These are phyloP conservation scores for Hypholoma sublateritium DNA, from an alignment of 768 basidiomycete species.

Conservation along the genomic window DNA sequence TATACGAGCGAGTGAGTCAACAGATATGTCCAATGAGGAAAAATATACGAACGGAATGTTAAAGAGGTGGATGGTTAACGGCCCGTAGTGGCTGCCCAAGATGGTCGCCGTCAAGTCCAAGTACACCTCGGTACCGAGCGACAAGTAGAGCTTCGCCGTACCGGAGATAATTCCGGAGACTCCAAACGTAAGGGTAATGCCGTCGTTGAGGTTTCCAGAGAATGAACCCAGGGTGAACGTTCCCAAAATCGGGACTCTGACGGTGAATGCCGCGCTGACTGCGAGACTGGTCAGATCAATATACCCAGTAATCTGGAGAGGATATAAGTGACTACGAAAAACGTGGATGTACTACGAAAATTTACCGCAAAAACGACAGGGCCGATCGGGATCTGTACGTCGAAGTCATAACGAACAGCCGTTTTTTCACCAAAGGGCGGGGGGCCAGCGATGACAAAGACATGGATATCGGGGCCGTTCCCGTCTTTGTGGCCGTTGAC, in stretches of 20 bases:
- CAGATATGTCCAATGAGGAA: too few species aligned
- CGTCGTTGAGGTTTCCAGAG: neutral
- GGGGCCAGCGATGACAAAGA: neutral
- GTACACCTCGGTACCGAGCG: too few species aligned
- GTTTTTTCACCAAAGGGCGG: neutral
- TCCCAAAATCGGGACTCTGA: neutral
- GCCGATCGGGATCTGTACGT: neutral
- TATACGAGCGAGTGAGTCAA: too few species aligned
- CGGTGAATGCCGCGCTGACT: neutral
- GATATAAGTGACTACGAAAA: neutral
- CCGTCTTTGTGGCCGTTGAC: neutral
- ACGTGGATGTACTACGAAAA: neutral
- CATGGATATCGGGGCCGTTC: neutral
- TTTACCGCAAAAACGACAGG: neutral
- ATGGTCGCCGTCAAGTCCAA: too few species aligned
- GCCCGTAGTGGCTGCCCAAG: neutral
- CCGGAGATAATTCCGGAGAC: neutral
- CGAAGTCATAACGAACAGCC: neutral
- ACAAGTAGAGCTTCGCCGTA: neutral
- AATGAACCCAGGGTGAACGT: neutral
- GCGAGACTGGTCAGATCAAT: neutral
- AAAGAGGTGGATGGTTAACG: neutral
- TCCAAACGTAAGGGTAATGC: neutral
- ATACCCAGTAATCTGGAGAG: neutral
- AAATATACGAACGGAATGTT: neutral